Evolutionary conservation across 108 stramenopile species (phyloP), one percentile per base, ranked within the genome.

Genomic region (Conticribra weissflogii): DNA sequence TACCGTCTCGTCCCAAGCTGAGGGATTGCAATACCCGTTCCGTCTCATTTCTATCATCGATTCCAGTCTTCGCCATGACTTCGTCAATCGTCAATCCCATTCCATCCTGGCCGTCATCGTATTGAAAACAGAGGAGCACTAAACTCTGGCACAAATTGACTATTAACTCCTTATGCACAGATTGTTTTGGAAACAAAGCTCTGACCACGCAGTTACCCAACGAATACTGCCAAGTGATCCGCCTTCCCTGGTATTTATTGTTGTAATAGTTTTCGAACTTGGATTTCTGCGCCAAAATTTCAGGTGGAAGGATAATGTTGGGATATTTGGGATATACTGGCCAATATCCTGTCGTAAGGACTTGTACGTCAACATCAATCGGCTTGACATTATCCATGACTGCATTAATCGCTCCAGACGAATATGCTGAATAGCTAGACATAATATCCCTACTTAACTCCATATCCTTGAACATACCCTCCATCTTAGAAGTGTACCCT

Each of bases 391-490:
- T 31, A 9, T 34, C 64, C 54, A 23, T 69, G 7, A 32, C 22
- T 1, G 69, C 19, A 63, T 48, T 60, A 51, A 76, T 62, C 12
- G 82, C 52, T 25, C 81, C 76, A 41, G 76, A 31, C 32, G 57
- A 67, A 54, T 81, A 71, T 2, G 75, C 66, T 2, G 78, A 81
- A 89, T 96, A 98, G n/a, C 86, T 79, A 12, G 63, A 69, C 96
- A 97, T 96, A 33, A 89, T 83, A 46, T 98, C 97, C 32, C 85
- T 69, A 57, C 88, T 90, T 81, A 96, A 86, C 32, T 96, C 97
- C 72, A 98, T 95, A 83, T 99, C 99, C 71, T 92, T 93, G 76
- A 98, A 98, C 99, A 99, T 99, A 18, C 99, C 99, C 70, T 99
- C 99, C 88, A 99, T 94, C 72, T 98, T 98, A 59, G 91, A 86